A percentile compares a stretch with the other conserved stretches of the same genome.
phyloP scores from a whole-genome alignment of 2,329 filamentous ascomycete genomes.

The Fusarium denticulatum region DNA sequence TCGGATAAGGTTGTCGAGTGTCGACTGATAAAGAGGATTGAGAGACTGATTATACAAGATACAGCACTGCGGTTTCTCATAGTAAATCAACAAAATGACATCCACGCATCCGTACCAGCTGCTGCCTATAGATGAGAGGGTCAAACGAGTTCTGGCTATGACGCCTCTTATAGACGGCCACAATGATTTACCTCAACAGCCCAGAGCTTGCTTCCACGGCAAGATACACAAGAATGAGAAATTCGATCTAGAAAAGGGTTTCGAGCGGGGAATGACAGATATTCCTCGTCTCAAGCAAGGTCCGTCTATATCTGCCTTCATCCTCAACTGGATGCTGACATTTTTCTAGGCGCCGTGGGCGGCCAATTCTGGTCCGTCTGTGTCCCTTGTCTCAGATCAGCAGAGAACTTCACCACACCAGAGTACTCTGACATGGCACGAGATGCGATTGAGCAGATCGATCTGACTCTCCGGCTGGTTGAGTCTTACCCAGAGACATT shows the following conservation, averaged over 20 bases:
- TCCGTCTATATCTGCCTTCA: not conserved
- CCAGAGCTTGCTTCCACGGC: not conserved
- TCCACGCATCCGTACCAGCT: not conserved
- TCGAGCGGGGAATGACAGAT: slow-evolving; percentile 1
- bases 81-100: not conserved
- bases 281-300: not conserved
- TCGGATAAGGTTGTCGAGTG: accelerated
- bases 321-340: no score
- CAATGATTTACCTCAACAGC: not conserved
- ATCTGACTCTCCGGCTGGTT: not conserved
- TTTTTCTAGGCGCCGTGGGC: not conserved
- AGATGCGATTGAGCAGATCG: slow-evolving; percentile 1
- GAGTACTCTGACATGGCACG: slow-evolving; percentile 10
- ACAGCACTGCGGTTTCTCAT: accelerated
- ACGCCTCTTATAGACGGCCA: not conserved
- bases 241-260: not conserved
- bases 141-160: not conserved
- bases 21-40: not conserved
- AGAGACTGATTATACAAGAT: not conserved
- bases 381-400: slow-evolving; percentile 1
- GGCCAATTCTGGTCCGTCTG: slow-evolving; percentile 14
- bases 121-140: not conserved
- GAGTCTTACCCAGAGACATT: slow-evolving; percentile 5
- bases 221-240: slow-evolving; percentile 3
- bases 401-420: not conserved